phyloP scores from a whole-genome alignment of 768 basidiomycete genomes.

The Leucosporidium yakuticum region DNA sequence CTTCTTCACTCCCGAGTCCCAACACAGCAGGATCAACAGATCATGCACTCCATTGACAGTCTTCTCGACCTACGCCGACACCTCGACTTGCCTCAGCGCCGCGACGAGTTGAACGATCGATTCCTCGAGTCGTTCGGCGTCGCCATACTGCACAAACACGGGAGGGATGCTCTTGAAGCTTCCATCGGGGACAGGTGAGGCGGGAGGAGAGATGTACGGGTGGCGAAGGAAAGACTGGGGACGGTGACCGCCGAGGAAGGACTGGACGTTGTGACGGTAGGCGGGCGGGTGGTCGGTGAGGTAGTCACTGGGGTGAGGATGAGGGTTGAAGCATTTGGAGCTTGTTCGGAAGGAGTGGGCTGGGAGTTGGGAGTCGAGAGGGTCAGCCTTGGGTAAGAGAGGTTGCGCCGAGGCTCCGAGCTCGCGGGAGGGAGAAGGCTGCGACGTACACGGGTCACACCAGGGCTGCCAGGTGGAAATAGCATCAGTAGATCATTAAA shows the following conservation, averaged over 20 bases:
- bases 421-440: background rate
- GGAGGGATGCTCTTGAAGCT: conserved; percentile 23
- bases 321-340: conserved; percentile 11
- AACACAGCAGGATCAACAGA: conserved; percentile 25
- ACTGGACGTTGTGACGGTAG: conserved; percentile 19
- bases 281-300: conserved; percentile 28
- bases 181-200: conserved; percentile 17
- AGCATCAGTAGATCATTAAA: no score
- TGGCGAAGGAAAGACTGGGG: conserved; percentile 18
- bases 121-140: conserved; percentile 27
- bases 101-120: conserved; percentile 22
- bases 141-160: conserved; percentile 30
- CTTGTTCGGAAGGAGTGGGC: conserved; percentile 25
- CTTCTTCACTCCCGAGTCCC: conserved; percentile 20
- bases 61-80: conserved; percentile 25
- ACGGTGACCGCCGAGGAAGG: conserved; percentile 26
- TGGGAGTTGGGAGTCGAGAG: background rate
- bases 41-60: conserved; percentile 27
- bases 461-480: conserved; percentile 13
- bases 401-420: no score
- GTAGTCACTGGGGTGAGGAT: conserved; percentile 30
- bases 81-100: conserved; percentile 13
- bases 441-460: conserved; percentile 13
- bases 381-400: background rate
- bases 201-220: conserved; percentile 28